A percentile compares a stretch with the other conserved stretches of the same genome.
Evolutionary conservation across 1,284 basidiomycete species (phyloP).

Genomic region (Cutaneotrichosporon cyanovorans): DNA sequence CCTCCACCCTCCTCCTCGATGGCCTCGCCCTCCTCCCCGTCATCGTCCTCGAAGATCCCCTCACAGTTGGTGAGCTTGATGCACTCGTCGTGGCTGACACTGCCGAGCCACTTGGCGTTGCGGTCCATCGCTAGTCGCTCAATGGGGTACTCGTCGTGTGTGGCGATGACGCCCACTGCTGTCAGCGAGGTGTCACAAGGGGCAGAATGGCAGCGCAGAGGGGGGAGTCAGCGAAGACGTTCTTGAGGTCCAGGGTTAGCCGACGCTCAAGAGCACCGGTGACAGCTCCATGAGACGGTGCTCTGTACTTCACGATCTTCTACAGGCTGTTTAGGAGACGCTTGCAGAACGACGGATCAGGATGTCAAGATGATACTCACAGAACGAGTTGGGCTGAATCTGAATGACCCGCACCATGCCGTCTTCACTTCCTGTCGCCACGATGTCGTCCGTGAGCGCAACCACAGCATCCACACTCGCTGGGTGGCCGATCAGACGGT

Average conservation of each 20-base stretch:
- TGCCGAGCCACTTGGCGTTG: constrained; percentile 73
- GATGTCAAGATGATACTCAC: constrained; percentile 23
- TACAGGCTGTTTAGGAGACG: too few relatives aligned
- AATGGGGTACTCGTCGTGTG: constrained; percentile 83
- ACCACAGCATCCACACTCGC: constrained; percentile 79
- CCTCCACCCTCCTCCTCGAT: constrained; percentile 28
- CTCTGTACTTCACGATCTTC: not conserved
- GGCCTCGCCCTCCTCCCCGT: constrained; percentile 13
- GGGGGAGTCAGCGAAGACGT: not conserved
- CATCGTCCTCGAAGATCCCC: constrained; percentile 54
- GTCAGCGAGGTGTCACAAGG: too few relatives aligned
- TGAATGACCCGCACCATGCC: constrained; percentile 84
- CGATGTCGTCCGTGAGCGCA: constrained; percentile 56
- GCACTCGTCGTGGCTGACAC: constrained; percentile 83
- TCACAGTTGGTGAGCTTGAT: constrained; percentile 75
- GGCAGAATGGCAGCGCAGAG: too few relatives aligned
- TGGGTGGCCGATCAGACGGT: constrained; percentile 84
- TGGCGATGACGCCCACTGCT: constrained; percentile 72
- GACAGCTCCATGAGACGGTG: too few relatives aligned
- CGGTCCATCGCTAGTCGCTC: constrained; percentile 65
- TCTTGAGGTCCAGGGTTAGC: too few relatives aligned
- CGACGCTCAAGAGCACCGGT: too few relatives aligned
- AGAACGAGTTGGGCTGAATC: constrained; percentile 77
- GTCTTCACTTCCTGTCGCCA: constrained; percentile 89
- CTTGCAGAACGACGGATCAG: too few relatives aligned